Conservation (phyloP, 176 grass and related monocot species). For the Hsuehochloa calcarea region DNA sequence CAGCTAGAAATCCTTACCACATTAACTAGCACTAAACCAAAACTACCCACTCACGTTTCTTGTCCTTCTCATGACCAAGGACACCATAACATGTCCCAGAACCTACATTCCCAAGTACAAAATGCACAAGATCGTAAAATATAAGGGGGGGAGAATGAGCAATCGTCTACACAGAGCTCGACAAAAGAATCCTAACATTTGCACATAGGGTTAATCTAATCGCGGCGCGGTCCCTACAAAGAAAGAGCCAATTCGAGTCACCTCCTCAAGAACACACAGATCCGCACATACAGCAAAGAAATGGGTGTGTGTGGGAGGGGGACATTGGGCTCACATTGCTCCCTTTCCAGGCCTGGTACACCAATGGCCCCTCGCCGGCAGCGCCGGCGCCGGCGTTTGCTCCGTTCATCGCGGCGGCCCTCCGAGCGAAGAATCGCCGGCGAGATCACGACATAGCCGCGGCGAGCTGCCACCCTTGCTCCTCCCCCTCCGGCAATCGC, state of each 20-base stretch:
- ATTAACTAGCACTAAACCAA: slow-evolving; percentile 12
- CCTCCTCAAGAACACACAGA: slow-evolving; percentile 26
- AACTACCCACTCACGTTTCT: not conserved
- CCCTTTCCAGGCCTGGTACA: slow-evolving; percentile 63
- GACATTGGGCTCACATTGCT: slow-evolving; percentile 48
- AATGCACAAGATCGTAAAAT: slow-evolving; percentile 21
- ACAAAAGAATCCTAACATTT: slow-evolving; percentile 7
- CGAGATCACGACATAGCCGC: slow-evolving; percentile 34
- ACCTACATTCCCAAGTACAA: slow-evolving; percentile 32
- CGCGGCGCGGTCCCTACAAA: not conserved
- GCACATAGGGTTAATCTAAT: not conserved
- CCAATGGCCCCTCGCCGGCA: slow-evolving; percentile 36
- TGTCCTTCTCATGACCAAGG: slow-evolving; percentile 15
- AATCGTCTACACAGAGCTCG: not conserved
- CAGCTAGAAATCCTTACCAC: not conserved
- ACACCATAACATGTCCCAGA: slow-evolving; percentile 7
- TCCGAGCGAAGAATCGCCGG: slow-evolving; percentile 9
- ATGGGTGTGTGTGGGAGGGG: too few species aligned
- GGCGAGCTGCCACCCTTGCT: not conserved
- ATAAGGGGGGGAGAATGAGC: not conserved
- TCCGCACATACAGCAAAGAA: slow-evolving; percentile 15
- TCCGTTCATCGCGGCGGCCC: slow-evolving; percentile 41
- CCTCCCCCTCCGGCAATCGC: not conserved
- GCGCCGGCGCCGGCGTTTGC: slow-evolving; percentile 25
- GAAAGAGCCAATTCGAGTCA: not conserved